Conservation (phyloP, 106 monocot genomes). For the Allium fistulosum region DNA sequence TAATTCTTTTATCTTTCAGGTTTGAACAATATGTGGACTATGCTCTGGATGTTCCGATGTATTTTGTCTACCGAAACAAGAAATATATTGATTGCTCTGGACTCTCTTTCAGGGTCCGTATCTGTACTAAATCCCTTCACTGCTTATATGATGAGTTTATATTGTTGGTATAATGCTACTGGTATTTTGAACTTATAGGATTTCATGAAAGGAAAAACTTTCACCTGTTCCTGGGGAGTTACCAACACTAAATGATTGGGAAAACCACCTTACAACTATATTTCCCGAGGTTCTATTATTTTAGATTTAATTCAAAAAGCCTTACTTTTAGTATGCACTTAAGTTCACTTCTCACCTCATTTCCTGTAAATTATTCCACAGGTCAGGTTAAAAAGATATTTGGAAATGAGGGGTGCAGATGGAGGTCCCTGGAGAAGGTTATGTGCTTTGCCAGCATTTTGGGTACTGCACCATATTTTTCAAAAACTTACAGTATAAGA, state of each 20-base stretch:
- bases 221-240: conserved; percentile 73
- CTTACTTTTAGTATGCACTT: too few relatives aligned
- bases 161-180: not conserved
- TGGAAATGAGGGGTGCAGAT: conserved; percentile 99
- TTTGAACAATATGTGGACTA: conserved; percentile 96
- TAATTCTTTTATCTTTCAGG: conserved; percentile 30
- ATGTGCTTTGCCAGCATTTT: conserved; percentile 97
- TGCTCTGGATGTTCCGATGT: conserved; percentile 98
- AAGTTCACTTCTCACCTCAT: too few relatives aligned
- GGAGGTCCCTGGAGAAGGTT: conserved; percentile 98
- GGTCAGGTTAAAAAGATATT: conserved; percentile 93
- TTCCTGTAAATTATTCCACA: conserved; percentile 12
- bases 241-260: conserved; percentile 95
- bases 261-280: conserved; percentile 96
- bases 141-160: not conserved
- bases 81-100: too few relatives aligned
- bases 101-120: too few relatives aligned
- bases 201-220: conserved; percentile 86
- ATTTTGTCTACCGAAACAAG: conserved; percentile 92
- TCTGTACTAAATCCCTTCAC: too few relatives aligned
- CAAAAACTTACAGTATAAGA: too few relatives aligned
- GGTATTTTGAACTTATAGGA: conserved; percentile 42
- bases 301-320: not conserved
- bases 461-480: conserved; percentile 33
- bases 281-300: conserved; percentile 70